phyloP scores from a whole-genome alignment of 306 rosid genomes.

The Fragaria ananassa region DNA sequence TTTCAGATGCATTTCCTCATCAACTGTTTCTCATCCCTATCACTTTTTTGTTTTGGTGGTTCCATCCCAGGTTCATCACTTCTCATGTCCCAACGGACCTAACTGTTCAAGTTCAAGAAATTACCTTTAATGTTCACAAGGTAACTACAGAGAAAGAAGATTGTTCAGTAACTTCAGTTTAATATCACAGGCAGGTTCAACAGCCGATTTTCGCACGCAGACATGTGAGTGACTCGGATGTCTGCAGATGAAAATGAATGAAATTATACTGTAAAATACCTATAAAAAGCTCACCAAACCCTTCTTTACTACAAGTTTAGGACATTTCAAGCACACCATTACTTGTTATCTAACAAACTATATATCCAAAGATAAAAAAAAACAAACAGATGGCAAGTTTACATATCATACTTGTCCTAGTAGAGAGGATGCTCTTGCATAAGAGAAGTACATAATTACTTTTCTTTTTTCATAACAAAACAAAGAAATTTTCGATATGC shows the following conservation, averaged over 20 bases:
- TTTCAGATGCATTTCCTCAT: neutral
- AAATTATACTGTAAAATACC: neutral
- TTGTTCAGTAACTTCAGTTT: neutral
- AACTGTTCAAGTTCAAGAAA: constrained; percentile 63
- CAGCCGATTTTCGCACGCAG: neutral
- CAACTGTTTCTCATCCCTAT: neutral
- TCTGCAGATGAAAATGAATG: neutral
- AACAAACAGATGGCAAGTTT: neutral
- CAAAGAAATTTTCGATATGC: neutral
- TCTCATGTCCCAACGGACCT: constrained; percentile 82
- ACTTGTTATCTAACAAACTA: neutral
- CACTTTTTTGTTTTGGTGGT: constrained; percentile 13
- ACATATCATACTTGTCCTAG: neutral
- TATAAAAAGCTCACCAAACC: neutral
- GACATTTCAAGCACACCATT: neutral
- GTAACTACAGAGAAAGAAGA: constrained; percentile 35
- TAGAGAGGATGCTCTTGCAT: neutral
- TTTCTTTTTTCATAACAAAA: neutral
- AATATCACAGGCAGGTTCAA: neutral
- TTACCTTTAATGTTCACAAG: constrained; percentile 79
- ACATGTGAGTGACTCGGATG: neutral
- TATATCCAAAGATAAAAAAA: too few species aligned
- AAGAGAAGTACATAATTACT: neutral
- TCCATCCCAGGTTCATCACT: constrained; percentile 69
- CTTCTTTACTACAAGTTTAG: neutral